Evolutionary conservation across 2,329 filamentous ascomycete genomes (phyloP), one percentile per base, ranked within the genome.

Genomic region (Leptographium flavum): DNA sequence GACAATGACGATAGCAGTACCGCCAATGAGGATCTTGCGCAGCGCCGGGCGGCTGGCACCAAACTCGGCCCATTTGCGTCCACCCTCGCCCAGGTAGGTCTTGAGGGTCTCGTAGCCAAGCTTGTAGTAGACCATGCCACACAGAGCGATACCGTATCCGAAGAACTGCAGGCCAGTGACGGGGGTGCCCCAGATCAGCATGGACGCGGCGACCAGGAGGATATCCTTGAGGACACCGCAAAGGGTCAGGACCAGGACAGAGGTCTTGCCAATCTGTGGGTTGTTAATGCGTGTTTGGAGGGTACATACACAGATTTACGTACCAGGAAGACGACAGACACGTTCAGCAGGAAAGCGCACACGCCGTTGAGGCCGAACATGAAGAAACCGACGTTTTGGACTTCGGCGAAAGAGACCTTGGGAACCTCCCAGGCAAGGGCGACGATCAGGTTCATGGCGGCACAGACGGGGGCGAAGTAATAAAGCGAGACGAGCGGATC

Each of bases 201-300:
- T 87, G 50, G 83, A 87, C 39, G 82, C 81, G 44, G 71, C 68
- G 48, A 92, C 85, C 42, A 92, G 80, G 56, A 92, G 74, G 48
- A 92, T 85, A 63, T 92, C 85, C 73, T 90, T 92, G 52, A 92
- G 77, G 33, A 92, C 84, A 68, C 85, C 85, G 59, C 83, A 90
- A 39, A 92, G 81, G 28, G 86, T 92, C 57, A 92, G 80, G 55
- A 90, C 81, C 45, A 92, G 80, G 43, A 84, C 85, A 1, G 84
- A 90, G 15, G 85, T 90, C 70, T 84, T 88, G 68, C 85, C 85
- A 59, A 92, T 90, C 83, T 88, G 53, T 39, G n/a, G n/a, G 1
- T 2, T 11, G 40, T 35, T 33, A 31, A 28, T 8, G 8, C 17
- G 10, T 14, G 19, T 17, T 25, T 25, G 13, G 40, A 23, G 32